phyloP scores from a whole-genome alignment of 495 filamentous ascomycete species.

The Neurospora sp. region DNA sequence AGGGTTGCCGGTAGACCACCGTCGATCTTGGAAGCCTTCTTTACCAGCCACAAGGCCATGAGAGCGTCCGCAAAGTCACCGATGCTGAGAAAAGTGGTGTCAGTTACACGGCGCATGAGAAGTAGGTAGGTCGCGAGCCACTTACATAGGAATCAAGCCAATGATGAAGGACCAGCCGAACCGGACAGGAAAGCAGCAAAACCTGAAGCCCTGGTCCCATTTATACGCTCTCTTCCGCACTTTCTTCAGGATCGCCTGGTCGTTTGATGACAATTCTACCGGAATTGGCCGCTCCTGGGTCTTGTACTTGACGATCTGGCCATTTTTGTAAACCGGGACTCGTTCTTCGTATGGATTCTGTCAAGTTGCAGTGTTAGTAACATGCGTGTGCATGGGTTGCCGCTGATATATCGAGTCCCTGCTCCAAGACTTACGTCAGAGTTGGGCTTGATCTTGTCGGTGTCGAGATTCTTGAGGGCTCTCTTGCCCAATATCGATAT shows the following conservation, averaged over 20 bases:
- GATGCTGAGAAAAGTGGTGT: slow-evolving; percentile 31
- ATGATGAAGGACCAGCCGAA: slow-evolving; percentile 81
- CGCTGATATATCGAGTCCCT: neutral
- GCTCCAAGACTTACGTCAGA: slow-evolving; percentile 41
- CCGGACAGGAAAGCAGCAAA: slow-evolving; percentile 61
- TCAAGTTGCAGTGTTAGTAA: neutral
- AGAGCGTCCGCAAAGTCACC: slow-evolving; percentile 68
- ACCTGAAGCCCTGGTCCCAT: slow-evolving; percentile 63
- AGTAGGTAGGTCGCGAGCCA: slow-evolving; percentile 7
- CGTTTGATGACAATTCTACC: slow-evolving; percentile 64
- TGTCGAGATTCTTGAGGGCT: slow-evolving; percentile 53
- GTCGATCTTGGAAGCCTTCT: slow-evolving; percentile 55
- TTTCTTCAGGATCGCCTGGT: slow-evolving; percentile 65
- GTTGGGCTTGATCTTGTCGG: slow-evolving; percentile 64
- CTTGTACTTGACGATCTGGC: slow-evolving; percentile 46
- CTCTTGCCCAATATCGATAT: slow-evolving; percentile 50
- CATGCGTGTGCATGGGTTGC: neutral
- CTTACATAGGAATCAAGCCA: slow-evolving; percentile 68
- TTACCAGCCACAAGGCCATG: slow-evolving; percentile 60
- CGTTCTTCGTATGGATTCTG: slow-evolving; percentile 67
- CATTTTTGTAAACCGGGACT: slow-evolving; percentile 56
- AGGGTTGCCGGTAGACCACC: slow-evolving; percentile 54
- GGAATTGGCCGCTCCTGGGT: slow-evolving; percentile 60
- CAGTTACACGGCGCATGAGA: neutral
- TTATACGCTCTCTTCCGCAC: slow-evolving; percentile 73